Base-by-base conservation (phyloP, 176 grass and related monocot species). In the Oryza rufipogon region DNA sequence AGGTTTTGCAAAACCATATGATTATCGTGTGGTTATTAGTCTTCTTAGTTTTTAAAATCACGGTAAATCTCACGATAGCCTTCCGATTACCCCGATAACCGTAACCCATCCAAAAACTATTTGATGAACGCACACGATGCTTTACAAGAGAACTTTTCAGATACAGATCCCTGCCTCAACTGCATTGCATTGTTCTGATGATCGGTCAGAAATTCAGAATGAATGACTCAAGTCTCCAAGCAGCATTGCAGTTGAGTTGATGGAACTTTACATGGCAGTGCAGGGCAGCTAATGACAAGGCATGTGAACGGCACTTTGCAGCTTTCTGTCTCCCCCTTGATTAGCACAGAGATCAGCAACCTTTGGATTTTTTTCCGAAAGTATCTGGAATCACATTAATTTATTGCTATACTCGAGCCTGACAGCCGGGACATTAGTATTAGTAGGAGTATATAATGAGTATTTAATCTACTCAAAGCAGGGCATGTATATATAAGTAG, bases 61-160 rank as follows among this genome's bases (percentile, higher is more conserved):
- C 2, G 0, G 0, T 32, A 32, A 32, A 32, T 32, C 30, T 32
- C 0, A 3, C 0, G 30, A 32, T 30, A 30, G 2, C 2, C 30
- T 2, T 2, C 2, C 30, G 30, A 32, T 32, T 32, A 32, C 30
- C 30, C 30, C 30, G 30, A 32, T 32, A 32, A 32, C 30, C 30
- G 30, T 32, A 32, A 32, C 30, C 30, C 30, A 32, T 32, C 2
- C 30, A 32, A 32, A 32, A 32, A 32, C 30, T 32, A 32, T 32
- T 32, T 32, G 30, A 32, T 32, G 30, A 32, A 32, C 30, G 30
- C 41, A 42, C 41, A 42, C 41, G 41, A 42, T 9, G 41, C 41
- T 42, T 42, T 42, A 42, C 9, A 1, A 42, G 7, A 42, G 41
- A 42, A 9, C 5, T 38, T 56, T 16, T 36, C 34, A 19, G 52